Evolutionary conservation across 2,329 filamentous ascomycete species (phyloP), one percentile per base, ranked within the genome.

Genomic region (Cytospora chrysosperma): DNA sequence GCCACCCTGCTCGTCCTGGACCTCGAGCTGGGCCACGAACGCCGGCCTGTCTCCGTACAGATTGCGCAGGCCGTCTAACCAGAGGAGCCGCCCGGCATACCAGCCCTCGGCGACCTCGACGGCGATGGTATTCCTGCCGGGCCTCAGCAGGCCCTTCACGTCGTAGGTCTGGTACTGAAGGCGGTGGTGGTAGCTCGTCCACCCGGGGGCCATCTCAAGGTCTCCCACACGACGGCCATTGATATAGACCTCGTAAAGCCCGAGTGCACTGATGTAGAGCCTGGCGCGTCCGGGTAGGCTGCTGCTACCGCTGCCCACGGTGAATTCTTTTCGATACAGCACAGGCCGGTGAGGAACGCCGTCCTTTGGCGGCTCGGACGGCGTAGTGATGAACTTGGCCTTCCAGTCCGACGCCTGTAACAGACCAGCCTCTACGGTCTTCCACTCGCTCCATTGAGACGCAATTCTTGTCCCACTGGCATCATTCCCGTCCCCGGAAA

Each of bases 41-140:
- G 70, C 74, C 10, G 74, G 50, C 3, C 69, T 71, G 56, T 76
- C 70, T 1, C 75, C 75, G 62, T 70, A 76, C 24, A 70, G 54
- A 61, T 74, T 74, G 4, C 74, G 68, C 8, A 57, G 56, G 1
- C 72, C 72, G 0, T 59, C 65, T 13, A 68, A 62, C 32, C 67
- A 76, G 15, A 73, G 72, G 5, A 82, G 70, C 8, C 78, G 72
- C 4, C 79, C 78, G 13, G 75, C 69, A 56, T 77, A 85, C 83
- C 82, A 85, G 0, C 82, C 82, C 67, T 83, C 81, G 3, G 75
- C 79, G 6, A 84, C 78, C 21, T 79, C 77, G 1, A 81, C 76
- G 0, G 73, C 77, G 50, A 85, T 72, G 0, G 72, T 72, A 67
- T 84, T 84, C 21, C 63, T 59, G 2, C 73, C 74, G 0, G 67